Conservation (phyloP, 2,329 filamentous ascomycete species). For the Peltaster fructicola region DNA sequence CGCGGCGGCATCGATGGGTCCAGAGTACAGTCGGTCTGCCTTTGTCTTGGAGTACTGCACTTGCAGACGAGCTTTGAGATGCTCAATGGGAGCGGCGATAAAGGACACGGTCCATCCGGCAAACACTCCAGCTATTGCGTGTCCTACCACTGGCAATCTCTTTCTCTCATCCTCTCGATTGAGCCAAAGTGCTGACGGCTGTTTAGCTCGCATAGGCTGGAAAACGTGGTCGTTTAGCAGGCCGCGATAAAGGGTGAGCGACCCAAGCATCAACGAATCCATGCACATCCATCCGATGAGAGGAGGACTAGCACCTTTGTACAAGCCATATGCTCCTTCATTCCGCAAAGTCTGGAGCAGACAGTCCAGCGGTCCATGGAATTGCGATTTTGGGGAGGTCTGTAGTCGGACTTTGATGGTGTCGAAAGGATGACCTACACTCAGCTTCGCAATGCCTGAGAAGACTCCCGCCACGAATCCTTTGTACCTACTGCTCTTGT, state of each 20-base stretch:
- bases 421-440: constrained; percentile 59
- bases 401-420: constrained; percentile 94
- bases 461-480: constrained; percentile 98
- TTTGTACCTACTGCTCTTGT: constrained; percentile 48
- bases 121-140: constrained; percentile 73
- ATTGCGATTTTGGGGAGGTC: constrained; percentile 60
- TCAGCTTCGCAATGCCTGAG: constrained; percentile 78
- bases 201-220: constrained; percentile 25
- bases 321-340: constrained; percentile 70
- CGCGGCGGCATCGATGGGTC: constrained; percentile 65
- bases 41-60: constrained; percentile 79
- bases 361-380: constrained; percentile 74
- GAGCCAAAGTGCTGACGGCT: constrained; percentile 7
- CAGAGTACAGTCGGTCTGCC: constrained; percentile 60
- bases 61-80: constrained; percentile 85
- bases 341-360: constrained; percentile 66
- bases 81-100: constrained; percentile 84
- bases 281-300: constrained; percentile 97
- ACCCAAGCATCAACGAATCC: constrained; percentile 86
- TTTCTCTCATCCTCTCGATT: constrained; percentile 20
- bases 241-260: constrained; percentile 74
- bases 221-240: constrained; percentile 70
- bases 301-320: constrained; percentile 87
- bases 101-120: constrained; percentile 83
- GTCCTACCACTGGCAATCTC: constrained; percentile 57